Percentiles rank a stretch among this genome's conserved stretches.
These are phyloP conservation scores for Macrocystidia cucumis DNA, from an alignment of 1,284 basidiomycete genomes.

Conservation along the genomic window DNA sequence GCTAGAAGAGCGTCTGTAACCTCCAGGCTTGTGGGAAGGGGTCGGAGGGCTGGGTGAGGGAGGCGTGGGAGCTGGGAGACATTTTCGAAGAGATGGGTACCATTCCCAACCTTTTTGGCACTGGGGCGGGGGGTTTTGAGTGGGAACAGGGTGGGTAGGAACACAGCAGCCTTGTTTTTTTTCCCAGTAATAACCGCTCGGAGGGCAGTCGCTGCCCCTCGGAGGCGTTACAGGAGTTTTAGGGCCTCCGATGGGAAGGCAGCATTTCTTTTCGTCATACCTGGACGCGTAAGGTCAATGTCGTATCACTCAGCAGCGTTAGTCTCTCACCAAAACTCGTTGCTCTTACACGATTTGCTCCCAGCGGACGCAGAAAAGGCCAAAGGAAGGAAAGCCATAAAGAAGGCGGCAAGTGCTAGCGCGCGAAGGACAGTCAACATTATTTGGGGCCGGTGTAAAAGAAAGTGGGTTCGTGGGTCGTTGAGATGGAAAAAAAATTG, in stretches of 20 bases:
- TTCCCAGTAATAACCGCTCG: constrained; percentile 33
- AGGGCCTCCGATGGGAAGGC: constrained; percentile 42
- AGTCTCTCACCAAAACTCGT: constrained; percentile 34
- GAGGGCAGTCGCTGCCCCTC: constrained; percentile 34
- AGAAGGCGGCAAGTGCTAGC: no score
- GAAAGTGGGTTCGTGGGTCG: no score
- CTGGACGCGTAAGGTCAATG: constrained; percentile 18
- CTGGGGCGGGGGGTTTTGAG: constrained; percentile 36
- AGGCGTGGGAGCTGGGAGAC: constrained; percentile 28
- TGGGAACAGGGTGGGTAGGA: constrained; percentile 25
- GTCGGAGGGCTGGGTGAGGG: constrained; percentile 25
- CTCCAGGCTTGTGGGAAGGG: constrained; percentile 27
- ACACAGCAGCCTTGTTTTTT: constrained; percentile 40
- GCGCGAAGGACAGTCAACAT: no score
- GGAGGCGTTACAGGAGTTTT: constrained; percentile 36
- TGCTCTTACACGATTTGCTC: constrained; percentile 16
- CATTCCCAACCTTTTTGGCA: constrained; percentile 41
- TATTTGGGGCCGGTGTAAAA: no score
- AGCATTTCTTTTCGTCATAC: constrained; percentile 36
- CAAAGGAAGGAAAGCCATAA: no score
- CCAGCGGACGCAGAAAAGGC: constrained; percentile 8
- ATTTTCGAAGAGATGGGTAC: constrained; percentile 31
- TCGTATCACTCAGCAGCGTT: constrained; percentile 6
- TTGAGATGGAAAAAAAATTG: no score
- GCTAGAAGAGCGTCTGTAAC: constrained; percentile 21